Conservation (phyloP, 371 early-diverging fungal genomes). For the Zancudomyces culisetae region DNA sequence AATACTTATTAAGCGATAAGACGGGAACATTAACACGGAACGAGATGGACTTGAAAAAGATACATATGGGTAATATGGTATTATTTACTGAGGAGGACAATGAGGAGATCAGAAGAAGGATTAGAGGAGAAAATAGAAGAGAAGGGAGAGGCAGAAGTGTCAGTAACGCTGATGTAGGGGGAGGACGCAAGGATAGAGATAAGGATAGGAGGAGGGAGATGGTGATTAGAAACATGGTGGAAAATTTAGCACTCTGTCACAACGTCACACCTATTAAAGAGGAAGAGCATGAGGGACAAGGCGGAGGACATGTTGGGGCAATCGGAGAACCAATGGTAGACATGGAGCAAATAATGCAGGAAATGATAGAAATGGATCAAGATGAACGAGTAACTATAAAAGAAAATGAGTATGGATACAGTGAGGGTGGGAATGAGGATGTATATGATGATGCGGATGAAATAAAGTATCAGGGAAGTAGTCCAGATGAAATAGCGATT, state of each 20-base stretch:
- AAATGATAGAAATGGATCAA: neutral
- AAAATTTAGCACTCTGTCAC: slow-evolving; percentile 80
- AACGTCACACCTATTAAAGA: slow-evolving; percentile 56
- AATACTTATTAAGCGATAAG: slow-evolving; percentile 95
- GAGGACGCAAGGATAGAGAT: neutral
- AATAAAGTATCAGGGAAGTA: slow-evolving; percentile 86
- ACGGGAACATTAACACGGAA: slow-evolving; percentile 99
- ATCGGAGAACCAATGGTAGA: neutral
- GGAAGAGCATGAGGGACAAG: neutral
- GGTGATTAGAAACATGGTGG: slow-evolving; percentile 29
- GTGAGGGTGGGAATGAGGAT: slow-evolving; percentile 3
- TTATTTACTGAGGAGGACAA: slow-evolving; percentile 79
- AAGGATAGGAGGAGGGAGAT: neutral
- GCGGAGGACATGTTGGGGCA: neutral
- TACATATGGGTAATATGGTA: slow-evolving; percentile 94
- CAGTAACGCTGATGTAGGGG: neutral
- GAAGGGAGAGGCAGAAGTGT: neutral
- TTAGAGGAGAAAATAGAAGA: neutral
- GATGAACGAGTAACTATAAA: neutral
- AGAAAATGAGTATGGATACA: neutral
- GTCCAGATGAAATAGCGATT: slow-evolving; percentile 99
- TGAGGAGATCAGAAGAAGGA: slow-evolving; percentile 39
- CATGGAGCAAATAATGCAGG: neutral
- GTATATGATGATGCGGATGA: slow-evolving; percentile 4
- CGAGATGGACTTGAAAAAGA: slow-evolving; percentile 94